Evolutionary conservation across 306 rosid species (phyloP), one percentile per base, ranked within the genome.

Genomic region (Cicer arietinum): DNA sequence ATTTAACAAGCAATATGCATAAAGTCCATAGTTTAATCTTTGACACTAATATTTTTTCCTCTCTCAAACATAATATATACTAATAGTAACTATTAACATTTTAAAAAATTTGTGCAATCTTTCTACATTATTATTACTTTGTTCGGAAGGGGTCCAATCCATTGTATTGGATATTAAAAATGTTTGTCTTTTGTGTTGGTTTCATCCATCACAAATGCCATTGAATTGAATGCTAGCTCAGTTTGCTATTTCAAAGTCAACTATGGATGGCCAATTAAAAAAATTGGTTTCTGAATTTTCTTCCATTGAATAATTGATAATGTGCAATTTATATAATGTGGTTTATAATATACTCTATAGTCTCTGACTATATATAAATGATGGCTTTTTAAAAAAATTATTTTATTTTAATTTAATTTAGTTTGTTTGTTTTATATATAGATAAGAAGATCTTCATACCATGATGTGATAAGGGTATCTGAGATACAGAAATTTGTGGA

Each of bases 401-500:
- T 22, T 22, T 18, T 84, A 70, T 69, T 69, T 74, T 10, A 9
- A 73, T 41, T 58, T 35, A 6, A 17, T n/a, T 10, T 17, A 20
- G 41, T 6, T 44, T 17, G 10, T 4, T 54, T 39, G 30, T 42
- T 43, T 78, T 2, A 54, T 61, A 89, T 2, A 54, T 61, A 89
- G 93, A 86, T 89, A 86, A 85, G 93, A 69, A 89, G 93, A 74
- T 89, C 93, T 65, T 89, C 90, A 30, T 89, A 89, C 84, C 93
- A 89, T 85, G 93, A 89, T 83, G 93, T 89, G 79, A 89, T 89
- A 81, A 85, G 93, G 65, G 90, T 89, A 20, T 76, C 84, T 7
- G 93, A 89, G 81, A 86, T 89, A 46, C 93, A 86, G 85, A 89
- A 83, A 83, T 83, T 73, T 74, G 8, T 89, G 90, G 90, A 89